Percentiles rank a stretch among this genome's conserved stretches.
These are phyloP conservation scores for Litchi chinensis DNA, from an alignment of 345 rosid species.

Conservation along the genomic window DNA sequence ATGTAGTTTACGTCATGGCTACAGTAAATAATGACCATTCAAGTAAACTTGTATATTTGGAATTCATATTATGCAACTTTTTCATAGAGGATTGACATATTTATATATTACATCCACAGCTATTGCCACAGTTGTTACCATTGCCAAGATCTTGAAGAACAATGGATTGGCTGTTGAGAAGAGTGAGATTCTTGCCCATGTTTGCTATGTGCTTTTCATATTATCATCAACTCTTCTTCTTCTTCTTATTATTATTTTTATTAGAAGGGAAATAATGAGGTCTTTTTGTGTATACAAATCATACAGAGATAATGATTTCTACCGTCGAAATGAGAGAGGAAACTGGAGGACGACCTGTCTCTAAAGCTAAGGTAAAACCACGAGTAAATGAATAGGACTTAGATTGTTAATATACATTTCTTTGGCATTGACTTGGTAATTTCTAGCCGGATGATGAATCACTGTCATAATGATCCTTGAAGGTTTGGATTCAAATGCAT, in stretches of 20 bases:
- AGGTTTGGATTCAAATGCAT: background rate
- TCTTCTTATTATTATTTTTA: background rate
- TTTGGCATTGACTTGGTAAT: background rate
- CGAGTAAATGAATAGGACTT: background rate
- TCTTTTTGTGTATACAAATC: constrained; percentile 2
- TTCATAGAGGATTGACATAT: background rate
- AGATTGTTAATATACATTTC: background rate
- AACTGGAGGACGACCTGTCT: constrained; percentile 56
- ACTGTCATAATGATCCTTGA: background rate
- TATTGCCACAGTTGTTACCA: constrained; percentile 74
- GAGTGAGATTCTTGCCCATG: constrained; percentile 34
- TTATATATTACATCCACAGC: constrained; percentile 32
- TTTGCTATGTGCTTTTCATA: background rate
- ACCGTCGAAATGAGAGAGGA: constrained; percentile 67
- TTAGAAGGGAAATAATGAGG: background rate
- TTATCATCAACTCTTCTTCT: background rate
- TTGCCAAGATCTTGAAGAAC: constrained; percentile 78
- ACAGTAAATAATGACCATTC: too few relatives aligned
- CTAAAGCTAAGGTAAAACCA: constrained; percentile 63
- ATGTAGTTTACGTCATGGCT: too few relatives aligned
- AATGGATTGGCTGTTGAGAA: constrained; percentile 77
- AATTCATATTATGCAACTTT: background rate
- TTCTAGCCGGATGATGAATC: background rate
- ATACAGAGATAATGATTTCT: constrained; percentile 51
- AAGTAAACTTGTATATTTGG: background rate